phyloP scores from a whole-genome alignment of 2,329 filamentous ascomycete species.

The Phoma sp. region DNA sequence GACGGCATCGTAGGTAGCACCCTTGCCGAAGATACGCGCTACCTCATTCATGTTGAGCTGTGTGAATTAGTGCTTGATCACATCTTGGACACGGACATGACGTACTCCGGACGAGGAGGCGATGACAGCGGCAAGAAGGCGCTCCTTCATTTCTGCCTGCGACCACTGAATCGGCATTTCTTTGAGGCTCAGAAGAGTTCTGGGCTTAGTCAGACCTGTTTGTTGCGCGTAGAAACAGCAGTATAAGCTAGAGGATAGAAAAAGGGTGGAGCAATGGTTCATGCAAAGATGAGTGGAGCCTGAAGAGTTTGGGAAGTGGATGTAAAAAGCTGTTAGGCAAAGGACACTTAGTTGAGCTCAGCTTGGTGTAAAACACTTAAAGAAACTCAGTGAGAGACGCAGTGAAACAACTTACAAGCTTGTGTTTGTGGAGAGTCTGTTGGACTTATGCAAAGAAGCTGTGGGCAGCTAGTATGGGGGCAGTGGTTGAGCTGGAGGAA shows the following conservation, averaged over 20 bases:
- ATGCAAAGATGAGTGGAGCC: background rate
- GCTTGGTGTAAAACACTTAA: background rate
- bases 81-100: background rate
- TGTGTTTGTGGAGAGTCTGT: background rate
- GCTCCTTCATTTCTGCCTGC: slow-evolving; percentile 43
- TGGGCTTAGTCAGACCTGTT: background rate
- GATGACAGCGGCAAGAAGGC: slow-evolving; percentile 50
- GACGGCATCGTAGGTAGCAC: slow-evolving; percentile 56
- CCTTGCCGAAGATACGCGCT: slow-evolving; percentile 53
- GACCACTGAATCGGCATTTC: slow-evolving; percentile 48
- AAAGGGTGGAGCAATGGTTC: too few relatives aligned
- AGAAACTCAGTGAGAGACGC: background rate
- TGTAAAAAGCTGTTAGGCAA: background rate
- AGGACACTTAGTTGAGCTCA: background rate
- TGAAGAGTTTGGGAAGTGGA: background rate
- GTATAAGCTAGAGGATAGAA: too few relatives aligned
- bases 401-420: background rate
- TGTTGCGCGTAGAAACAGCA: background rate
- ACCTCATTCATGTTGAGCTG: slow-evolving; percentile 55
- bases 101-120: slow-evolving; percentile 26
- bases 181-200: background rate
- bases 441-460: background rate
- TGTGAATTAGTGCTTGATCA: slow-evolving; percentile 1
- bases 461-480: too few relatives aligned
- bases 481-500: too few relatives aligned